Evolutionary conservation across 768 basidiomycete genomes (phyloP).

Genomic region (Hysterangium stoloniferum): DNA sequence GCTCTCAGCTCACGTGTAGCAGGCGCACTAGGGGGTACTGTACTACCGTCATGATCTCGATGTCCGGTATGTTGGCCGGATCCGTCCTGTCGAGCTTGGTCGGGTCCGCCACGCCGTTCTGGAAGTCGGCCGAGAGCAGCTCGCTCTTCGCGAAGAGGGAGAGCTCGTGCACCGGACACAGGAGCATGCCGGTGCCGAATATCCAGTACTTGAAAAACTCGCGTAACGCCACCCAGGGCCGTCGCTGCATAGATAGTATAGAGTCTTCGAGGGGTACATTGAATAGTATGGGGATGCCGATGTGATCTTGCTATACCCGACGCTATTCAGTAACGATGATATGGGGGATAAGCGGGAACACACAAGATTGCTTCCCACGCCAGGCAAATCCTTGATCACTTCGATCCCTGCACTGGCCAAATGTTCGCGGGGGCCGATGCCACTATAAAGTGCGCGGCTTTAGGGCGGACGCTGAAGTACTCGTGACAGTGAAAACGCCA

Average conservation of each 20-base stretch:
- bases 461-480: background rate
- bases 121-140: slow-evolving; percentile 19
- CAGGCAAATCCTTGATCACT: slow-evolving; percentile 26
- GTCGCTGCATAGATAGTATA: slow-evolving; percentile 20
- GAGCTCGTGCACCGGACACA: slow-evolving; percentile 24
- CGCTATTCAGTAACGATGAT: background rate
- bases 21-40: background rate
- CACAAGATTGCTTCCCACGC: slow-evolving; percentile 26
- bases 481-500: background rate
- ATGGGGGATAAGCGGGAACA: background rate
- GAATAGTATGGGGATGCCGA: slow-evolving; percentile 28
- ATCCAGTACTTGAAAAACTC: slow-evolving; percentile 29
- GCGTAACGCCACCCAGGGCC: slow-evolving; percentile 22
- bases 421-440: slow-evolving; percentile 36
- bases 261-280: slow-evolving; percentile 27
- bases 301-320: slow-evolving; percentile 31
- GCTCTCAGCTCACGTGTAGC: background rate
- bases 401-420: slow-evolving; percentile 24
- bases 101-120: background rate
- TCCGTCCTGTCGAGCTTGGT: slow-evolving; percentile 17
- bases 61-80: slow-evolving; percentile 28
- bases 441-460: slow-evolving; percentile 19
- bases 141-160: slow-evolving; percentile 25
- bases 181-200: slow-evolving; percentile 28
- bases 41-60: slow-evolving; percentile 29